phyloP scores from a whole-genome alignment of 2,329 filamentous ascomycete genomes.

The Didymella exigua region DNA sequence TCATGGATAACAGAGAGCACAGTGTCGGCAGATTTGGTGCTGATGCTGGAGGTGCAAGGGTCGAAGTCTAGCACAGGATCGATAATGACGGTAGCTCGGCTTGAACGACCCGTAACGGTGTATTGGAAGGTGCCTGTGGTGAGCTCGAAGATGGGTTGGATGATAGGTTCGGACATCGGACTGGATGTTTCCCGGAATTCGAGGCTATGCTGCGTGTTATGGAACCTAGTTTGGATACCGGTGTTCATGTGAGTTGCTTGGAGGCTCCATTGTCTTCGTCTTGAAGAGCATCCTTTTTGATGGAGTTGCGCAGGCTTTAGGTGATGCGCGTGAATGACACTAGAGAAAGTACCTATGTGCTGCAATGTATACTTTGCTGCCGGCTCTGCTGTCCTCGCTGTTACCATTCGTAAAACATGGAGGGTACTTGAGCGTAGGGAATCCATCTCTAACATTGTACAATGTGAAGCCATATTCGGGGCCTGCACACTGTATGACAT shows the following conservation, averaged over 20 bases:
- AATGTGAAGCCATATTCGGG: background rate
- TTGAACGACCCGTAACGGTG: slow-evolving; percentile 61
- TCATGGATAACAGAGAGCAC: slow-evolving; percentile 55
- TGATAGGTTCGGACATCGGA: slow-evolving; percentile 10
- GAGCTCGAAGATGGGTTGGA: slow-evolving; percentile 43
- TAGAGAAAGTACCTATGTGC: background rate
- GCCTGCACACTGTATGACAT: background rate
- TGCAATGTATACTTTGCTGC: background rate
- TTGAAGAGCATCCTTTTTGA: background rate
- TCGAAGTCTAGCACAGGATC: slow-evolving; percentile 67
- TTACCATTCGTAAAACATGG: background rate
- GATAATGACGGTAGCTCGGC: slow-evolving; percentile 60
- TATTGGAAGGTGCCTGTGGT: slow-evolving; percentile 65
- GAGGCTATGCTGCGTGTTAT: background rate
- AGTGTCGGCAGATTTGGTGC: slow-evolving; percentile 59
- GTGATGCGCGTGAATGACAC: background rate
- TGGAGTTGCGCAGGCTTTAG: background rate
- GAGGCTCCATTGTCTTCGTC: background rate
- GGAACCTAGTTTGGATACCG: background rate
- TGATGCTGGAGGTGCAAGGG: slow-evolving; percentile 51
- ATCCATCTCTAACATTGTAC: background rate
- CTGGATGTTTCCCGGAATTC: background rate
- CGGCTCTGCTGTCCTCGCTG: too few species aligned
- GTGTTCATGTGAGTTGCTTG: background rate
- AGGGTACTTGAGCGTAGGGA: background rate